Base-by-base conservation (phyloP, 2,329 filamentous ascomycete genomes). In the Pleoardoris graminearum region DNA sequence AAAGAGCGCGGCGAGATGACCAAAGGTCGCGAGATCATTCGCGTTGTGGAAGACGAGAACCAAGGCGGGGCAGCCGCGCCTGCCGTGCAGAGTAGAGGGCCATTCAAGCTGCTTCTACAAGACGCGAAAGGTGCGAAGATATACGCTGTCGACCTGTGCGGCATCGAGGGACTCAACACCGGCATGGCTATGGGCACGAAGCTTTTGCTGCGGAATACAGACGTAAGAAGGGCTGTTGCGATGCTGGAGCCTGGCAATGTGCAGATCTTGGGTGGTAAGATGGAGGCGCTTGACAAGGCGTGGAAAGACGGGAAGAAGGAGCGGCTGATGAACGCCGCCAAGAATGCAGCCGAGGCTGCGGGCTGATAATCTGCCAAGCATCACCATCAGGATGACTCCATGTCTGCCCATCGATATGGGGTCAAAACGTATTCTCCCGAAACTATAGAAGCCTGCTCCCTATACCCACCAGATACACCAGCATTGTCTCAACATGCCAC, bases 61-160 rank as follows among this genome's bases (percentile, higher is more conserved):
- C 79, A 78, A 12, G 68, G 71, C 22, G 62, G 61, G 1, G 57
- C 54, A 7, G 54, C 59, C 12, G 61, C 68, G 19, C 51, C 57
- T 16, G 65, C 71, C 23, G 21, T 55, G 16, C 51, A 66, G 42
- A 70, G 71, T 48, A 65, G 62, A 53, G 86, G 90, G 0, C 91
- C 90, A 21, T 91, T 96, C 76, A 88, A 90, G 51, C 74, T 97
- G 23, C 80, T 94, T 0, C 67, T 99, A 51, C 90, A 97, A 70
- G 94, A 99, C 75, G 83, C 83, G 39, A 72, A 60, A 53, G 69
- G 62, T 83, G 88, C 0, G 87, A 86, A 83, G 59, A 78, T 88
- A 0, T 90, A 86, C 63, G 92, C 80, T 0, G 76, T 96, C 43
- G 91, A 97, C 74, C 70, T 95, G 45, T 78, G 76, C 56, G 78